Evolutionary conservation across 495 filamentous ascomycete genomes (phyloP), one percentile per base, ranked within the genome.

Genomic region (Glarea lozoyensis): DNA sequence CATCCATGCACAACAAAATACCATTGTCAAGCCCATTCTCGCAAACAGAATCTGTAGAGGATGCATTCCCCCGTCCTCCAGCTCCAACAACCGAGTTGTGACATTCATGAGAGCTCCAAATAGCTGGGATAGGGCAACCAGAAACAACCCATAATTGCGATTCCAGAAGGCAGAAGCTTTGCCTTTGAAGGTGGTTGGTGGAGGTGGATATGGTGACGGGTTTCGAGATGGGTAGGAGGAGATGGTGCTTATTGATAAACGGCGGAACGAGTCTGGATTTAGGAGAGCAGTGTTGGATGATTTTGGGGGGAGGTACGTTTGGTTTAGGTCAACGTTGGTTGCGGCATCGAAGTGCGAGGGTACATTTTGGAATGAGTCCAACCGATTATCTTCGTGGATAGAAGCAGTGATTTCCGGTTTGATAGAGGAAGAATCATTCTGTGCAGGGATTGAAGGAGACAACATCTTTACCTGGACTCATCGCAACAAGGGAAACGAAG

Each of bases 61-160:
- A 65, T 93, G 77, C 68, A 92, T 80, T 0, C 72, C 78, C 21
- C 80, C 67, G 16, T 80, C 86, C 44, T 83, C 75, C 3, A 81
- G 68, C 55, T 93, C 88, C 33, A 96, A 64, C 1, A 93, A 55
- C 29, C 90, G 72, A 0, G 88, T 86, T 18, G 80, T 75, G 6
- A 93, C 72, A 58, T 90, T 93, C 92, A 98, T 98, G 34, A 86
- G 61, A 0, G 82, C 80, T 0, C 84, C 88, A 52, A 95, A 96
- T 25, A 93, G 63, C 63, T 95, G 88, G 9, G 88, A 72, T 17
- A 80, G 21, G 13, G 87, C 59, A 24, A 98, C 81, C 16, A 90
- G 62, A 15, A 82, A 67, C 37, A 89, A 69, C 1, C 84, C 83
- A 48, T 84, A 84, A 53, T 93, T 88, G 40, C 42, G 6, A 1